Percentiles rank a stretch among this genome's conserved stretches.
These are phyloP conservation scores for Psilocybe mexicana DNA, from an alignment of 1,284 basidiomycete genomes.

Conservation along the genomic window DNA sequence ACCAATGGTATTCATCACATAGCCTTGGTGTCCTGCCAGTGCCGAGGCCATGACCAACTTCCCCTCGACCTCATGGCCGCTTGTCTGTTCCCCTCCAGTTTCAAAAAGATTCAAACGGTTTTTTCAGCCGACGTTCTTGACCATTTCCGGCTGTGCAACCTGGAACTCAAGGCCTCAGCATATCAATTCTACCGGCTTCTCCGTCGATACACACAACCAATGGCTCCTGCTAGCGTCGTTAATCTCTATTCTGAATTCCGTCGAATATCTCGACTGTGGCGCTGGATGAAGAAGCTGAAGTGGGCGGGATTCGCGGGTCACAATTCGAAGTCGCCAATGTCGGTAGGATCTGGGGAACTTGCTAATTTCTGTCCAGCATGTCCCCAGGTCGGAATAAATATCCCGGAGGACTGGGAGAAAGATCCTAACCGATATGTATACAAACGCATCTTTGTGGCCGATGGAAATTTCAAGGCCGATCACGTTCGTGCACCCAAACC, in stretches of 20 bases:
- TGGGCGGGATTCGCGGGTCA: slow-evolving; percentile 3
- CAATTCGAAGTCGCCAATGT: neutral
- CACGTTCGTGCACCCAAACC: slow-evolving; percentile 15
- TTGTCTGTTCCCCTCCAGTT: slow-evolving; percentile 7
- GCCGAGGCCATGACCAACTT: neutral
- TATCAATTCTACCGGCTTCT: slow-evolving; percentile 15
- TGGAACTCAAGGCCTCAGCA: slow-evolving; percentile 10
- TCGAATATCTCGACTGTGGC: slow-evolving; percentile 11
- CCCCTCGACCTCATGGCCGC: slow-evolving; percentile 2
- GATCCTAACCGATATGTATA: slow-evolving; percentile 13
- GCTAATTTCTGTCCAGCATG: slow-evolving; percentile 19
- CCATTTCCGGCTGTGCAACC: slow-evolving; percentile 9
- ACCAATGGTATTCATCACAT: slow-evolving; percentile 18
- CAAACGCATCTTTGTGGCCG: slow-evolving; percentile 10
- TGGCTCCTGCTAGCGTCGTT: neutral
- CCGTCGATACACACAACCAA: slow-evolving; percentile 4
- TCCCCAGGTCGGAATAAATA: slow-evolving; percentile 10
- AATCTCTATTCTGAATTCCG: slow-evolving; percentile 11
- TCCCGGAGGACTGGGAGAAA: slow-evolving; percentile 10
- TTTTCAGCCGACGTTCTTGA: slow-evolving; percentile 10
- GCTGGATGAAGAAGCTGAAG: slow-evolving; percentile 18
- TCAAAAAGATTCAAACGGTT: slow-evolving; percentile 5
- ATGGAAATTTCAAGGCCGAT: slow-evolving; percentile 24
- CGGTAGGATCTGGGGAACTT: neutral
- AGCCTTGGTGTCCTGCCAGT: slow-evolving; percentile 3